Percentiles rank a stretch among this genome's conserved stretches.
Conservation (phyloP, 768 basidiomycete genomes). For the Collybia sp. region DNA sequence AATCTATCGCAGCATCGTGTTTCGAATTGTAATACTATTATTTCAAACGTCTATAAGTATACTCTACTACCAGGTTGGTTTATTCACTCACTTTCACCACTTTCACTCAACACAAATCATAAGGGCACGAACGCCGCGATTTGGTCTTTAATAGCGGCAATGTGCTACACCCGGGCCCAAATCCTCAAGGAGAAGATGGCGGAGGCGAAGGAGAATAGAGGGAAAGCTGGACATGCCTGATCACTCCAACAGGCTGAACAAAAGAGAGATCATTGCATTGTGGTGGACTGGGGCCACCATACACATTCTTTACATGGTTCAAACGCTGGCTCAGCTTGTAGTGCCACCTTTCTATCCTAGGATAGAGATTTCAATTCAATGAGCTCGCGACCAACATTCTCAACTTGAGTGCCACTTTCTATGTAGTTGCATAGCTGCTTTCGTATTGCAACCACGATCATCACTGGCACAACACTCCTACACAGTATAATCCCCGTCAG, state of each 20-base stretch:
- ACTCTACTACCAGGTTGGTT: conserved; percentile 74
- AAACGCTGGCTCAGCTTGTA: too few species aligned
- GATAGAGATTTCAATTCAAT: too few species aligned
- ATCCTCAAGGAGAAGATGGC: conserved; percentile 65
- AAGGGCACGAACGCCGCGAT: conserved; percentile 83
- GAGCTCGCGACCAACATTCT: too few species aligned
- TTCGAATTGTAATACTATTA: conserved; percentile 59
- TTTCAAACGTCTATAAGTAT: conserved; percentile 59
- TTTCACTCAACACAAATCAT: conserved; percentile 4
- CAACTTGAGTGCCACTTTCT: too few species aligned
- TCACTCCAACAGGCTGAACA: conserved; percentile 3
- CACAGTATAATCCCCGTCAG: background rate
- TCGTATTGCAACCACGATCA: too few species aligned
- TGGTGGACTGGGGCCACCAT: conserved; percentile 22
- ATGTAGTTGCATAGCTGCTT: too few species aligned
- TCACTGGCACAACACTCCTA: background rate
- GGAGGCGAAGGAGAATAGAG: conserved; percentile 60
- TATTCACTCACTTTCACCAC: background rate
- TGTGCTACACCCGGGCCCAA: conserved; percentile 65
- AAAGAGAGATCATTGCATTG: conserved; percentile 9
- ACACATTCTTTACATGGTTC: conserved; percentile 6
- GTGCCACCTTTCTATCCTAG: background rate
- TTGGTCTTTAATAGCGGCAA: conserved; percentile 70
- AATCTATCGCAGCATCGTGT: conserved; percentile 60
- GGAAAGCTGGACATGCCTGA: conserved; percentile 54